Base-by-base conservation (phyloP, 2,329 filamentous ascomycete genomes). In the Achaetomium macrosporum region DNA sequence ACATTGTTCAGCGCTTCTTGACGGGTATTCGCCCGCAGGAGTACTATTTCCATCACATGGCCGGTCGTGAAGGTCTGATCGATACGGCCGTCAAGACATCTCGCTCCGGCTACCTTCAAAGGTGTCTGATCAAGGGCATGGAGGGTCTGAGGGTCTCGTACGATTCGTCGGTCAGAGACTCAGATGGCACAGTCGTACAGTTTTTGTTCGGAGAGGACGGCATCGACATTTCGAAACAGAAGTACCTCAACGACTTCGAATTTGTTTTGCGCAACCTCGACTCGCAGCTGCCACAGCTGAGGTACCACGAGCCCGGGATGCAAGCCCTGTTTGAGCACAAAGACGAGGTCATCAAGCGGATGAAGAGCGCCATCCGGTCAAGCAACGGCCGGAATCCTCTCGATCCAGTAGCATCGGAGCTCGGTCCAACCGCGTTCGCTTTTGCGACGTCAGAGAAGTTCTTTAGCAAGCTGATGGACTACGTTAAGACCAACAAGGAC, bases 21-120 rank as follows among this genome's bases (percentile, higher is more conserved):
- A 99, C 95, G 20, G 93, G 93, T 55, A 93, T 99, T 57, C 84
- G 92, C 50, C 93, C 93, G 5, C 93, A 99, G 65, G 95, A 99
- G 68, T 99, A 96, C 70, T 99, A 92, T 69, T 99, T 99, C 76
- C 93, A 99, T 80, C 90, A 95, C 70, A 99, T 99, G 95, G 93
- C 92, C 65, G 95, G 95, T 63, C 84, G 93, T 73, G 95, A 99
- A 78, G 93, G 93, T 76, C 76, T 99, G 60, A 99, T 99, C 66
- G 93, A 99, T 79, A 99, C 93, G 17, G 93, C 93, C 59, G 93
- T 99, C 69, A 99, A 99, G 74, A 99, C 93, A 1, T 95, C 92
- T 10, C 86, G 93, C 66, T 97, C 93, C 29, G 95, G 93, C 56
- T 99, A 99, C 67, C 76, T 99, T 47, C 93, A 99, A 68, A 81